phyloP scores from a whole-genome alignment of 2,329 filamentous ascomycete species.

The Hymenoscyphus linearis region DNA sequence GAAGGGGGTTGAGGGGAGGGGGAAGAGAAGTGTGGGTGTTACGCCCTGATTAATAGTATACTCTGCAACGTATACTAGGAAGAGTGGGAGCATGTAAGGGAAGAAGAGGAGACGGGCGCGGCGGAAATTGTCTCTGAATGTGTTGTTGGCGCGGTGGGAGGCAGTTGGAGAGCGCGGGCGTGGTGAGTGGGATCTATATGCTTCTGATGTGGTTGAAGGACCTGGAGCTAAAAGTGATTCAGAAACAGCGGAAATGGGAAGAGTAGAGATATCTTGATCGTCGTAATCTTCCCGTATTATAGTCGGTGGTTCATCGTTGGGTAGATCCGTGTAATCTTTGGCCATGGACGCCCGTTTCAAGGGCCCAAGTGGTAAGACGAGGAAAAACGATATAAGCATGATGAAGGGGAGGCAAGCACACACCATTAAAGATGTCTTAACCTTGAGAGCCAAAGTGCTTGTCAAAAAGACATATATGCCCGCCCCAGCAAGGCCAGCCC shows the following conservation, averaged over 20 bases:
- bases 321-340: conserved; percentile 52
- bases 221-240: conserved; percentile 45
- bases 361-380: conserved; percentile 65
- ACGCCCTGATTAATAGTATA: conserved; percentile 98
- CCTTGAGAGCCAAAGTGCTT: conserved; percentile 69
- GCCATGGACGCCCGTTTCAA: conserved; percentile 44
- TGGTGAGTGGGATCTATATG: conserved; percentile 33
- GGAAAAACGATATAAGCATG: conserved; percentile 85
- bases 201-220: conserved; percentile 37
- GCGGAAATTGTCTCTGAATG: conserved; percentile 49
- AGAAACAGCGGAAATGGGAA: conserved; percentile 39
- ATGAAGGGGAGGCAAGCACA: conserved; percentile 74
- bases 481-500: conserved; percentile 79
- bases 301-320: conserved; percentile 34
- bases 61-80: conserved; percentile 91
- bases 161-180: conserved; percentile 6
- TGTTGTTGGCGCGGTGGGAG: conserved; percentile 12
- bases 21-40: conserved; percentile 82
- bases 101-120: conserved; percentile 68
- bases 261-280: conserved; percentile 33
- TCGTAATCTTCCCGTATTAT: conserved; percentile 24
- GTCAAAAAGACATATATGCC: conserved; percentile 85
- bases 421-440: conserved; percentile 67
- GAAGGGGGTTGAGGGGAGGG: conserved; percentile 71
- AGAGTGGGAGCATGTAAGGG: conserved; percentile 79